These are phyloP conservation scores for Baorangia bicolor DNA, from an alignment of 768 basidiomycete genomes.

Conservation along the genomic window DNA sequence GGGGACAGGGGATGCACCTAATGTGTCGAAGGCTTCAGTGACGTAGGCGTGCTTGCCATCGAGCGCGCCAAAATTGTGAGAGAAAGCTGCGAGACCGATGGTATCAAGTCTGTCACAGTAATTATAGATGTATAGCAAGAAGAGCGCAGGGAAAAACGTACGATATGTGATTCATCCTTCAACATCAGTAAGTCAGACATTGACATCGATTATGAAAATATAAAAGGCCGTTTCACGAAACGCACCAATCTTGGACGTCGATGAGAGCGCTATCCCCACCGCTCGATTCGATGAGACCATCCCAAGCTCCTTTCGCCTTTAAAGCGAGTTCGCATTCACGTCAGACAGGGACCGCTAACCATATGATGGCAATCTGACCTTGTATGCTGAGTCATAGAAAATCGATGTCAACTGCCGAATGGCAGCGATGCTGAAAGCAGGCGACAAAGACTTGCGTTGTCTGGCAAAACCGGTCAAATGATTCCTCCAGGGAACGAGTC, in stretches of 20 bases:
- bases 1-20: conserved; percentile 21
- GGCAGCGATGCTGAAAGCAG: conserved; percentile 40
- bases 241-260: conserved; percentile 37
- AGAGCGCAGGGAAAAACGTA: background rate
- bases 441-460: conserved; percentile 38
- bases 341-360: background rate
- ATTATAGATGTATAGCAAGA: background rate
- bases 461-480: conserved; percentile 10
- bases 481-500: background rate
- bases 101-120: background rate
- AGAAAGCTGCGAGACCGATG: background rate
- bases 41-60: conserved; percentile 47
- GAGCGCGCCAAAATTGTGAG: conserved; percentile 51
- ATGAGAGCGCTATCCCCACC: conserved; percentile 23
- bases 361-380: background rate
- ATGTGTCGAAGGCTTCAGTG: conserved; percentile 40
- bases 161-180: background rate
- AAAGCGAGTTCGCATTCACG: background rate
- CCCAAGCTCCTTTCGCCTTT: conserved; percentile 22
- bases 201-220: too few species aligned
- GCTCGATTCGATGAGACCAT: conserved; percentile 20
- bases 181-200: background rate
- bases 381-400: conserved; percentile 39
- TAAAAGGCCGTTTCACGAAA: background rate
- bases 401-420: conserved; percentile 37